These are phyloP conservation scores for Amylocystis lapponica DNA, from an alignment of 768 basidiomycete species.

Conservation along the genomic window DNA sequence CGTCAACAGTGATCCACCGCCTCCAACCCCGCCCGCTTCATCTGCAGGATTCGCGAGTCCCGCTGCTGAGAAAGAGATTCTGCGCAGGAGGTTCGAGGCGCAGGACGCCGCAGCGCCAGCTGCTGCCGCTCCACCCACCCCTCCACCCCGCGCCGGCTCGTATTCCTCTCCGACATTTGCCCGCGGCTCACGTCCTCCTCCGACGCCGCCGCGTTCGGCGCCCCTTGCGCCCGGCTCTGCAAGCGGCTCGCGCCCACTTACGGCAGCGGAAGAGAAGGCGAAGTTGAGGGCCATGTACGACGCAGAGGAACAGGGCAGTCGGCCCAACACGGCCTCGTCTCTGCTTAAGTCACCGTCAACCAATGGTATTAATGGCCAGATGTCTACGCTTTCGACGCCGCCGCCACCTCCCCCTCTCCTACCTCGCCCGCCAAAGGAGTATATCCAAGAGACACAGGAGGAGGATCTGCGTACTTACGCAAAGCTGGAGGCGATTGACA, in stretches of 20 bases:
- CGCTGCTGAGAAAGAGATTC: constrained; percentile 24
- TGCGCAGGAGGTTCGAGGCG: constrained; percentile 25
- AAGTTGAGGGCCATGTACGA: constrained; percentile 58
- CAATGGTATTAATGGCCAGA: constrained; percentile 14
- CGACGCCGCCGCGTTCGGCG: constrained; percentile 25
- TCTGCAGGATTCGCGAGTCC: constrained; percentile 3
- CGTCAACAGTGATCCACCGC: neutral
- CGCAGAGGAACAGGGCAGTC: constrained; percentile 37
- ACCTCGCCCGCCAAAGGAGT: constrained; percentile 73
- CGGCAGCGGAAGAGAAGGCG: constrained; percentile 80
- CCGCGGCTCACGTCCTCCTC: constrained; percentile 21
- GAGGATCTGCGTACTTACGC: constrained; percentile 57
- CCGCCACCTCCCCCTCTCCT: constrained; percentile 62
- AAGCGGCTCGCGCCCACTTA: constrained; percentile 33
- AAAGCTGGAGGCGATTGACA: constrained; percentile 21
- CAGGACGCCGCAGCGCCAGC: constrained; percentile 20
- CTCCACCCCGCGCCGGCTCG: constrained; percentile 15
- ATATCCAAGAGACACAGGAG: constrained; percentile 77
- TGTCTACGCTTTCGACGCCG: constrained; percentile 12
- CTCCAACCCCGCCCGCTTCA: constrained; percentile 11
- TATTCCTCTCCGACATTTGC: constrained; percentile 9
- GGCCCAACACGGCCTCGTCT: constrained; percentile 7
- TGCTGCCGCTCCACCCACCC: constrained; percentile 15
- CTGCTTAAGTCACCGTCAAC: constrained; percentile 22
- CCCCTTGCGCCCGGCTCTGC: constrained; percentile 21